These are phyloP conservation scores for Camelina neglecta DNA, from an alignment of 345 rosid species.

Conservation along the genomic window DNA sequence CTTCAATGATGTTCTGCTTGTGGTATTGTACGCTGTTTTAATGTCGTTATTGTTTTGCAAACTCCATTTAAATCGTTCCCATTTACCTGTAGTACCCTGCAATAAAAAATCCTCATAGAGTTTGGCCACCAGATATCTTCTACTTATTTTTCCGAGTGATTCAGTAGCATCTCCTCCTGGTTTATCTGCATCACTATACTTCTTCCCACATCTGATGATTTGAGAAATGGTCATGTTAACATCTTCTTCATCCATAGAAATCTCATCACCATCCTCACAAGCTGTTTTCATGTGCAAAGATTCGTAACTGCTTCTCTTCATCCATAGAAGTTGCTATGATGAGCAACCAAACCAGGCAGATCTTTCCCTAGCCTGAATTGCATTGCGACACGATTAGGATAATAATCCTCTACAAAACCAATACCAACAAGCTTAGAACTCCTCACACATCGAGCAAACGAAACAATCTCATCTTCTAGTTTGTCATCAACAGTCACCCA, in stretches of 20 bases:
- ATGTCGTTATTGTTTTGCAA: too few species aligned
- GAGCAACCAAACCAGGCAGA: slow-evolving; percentile 41
- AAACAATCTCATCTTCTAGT: slow-evolving; percentile 41
- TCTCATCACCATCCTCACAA: slow-evolving; percentile 5
- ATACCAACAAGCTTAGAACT: slow-evolving; percentile 48
- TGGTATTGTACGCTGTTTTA: too few species aligned
- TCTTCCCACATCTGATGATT: background rate
- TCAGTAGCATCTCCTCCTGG: background rate
- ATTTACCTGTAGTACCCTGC: too few species aligned
- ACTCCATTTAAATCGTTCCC: too few species aligned
- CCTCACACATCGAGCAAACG: slow-evolving; percentile 44
- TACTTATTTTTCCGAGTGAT: slow-evolving; percentile 17
- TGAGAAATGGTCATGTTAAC: slow-evolving; percentile 19
- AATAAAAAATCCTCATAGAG: too few species aligned
- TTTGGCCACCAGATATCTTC: slow-evolving; percentile 26
- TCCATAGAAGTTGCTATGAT: background rate
- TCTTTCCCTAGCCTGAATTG: slow-evolving; percentile 68
- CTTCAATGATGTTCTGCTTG: too few species aligned
- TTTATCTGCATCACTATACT: slow-evolving; percentile 7
- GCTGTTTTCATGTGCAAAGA: slow-evolving; percentile 3
- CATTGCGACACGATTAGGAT: slow-evolving; percentile 56
- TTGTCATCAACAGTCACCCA: slow-evolving; percentile 28
- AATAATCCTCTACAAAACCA: slow-evolving; percentile 47
- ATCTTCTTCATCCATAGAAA: slow-evolving; percentile 13
- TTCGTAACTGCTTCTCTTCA: slow-evolving; percentile 3